Evolutionary conservation across 2,329 filamentous ascomycete species (phyloP), one percentile per base, ranked within the genome.

Genomic region (Colletotrichum tropicicola): DNA sequence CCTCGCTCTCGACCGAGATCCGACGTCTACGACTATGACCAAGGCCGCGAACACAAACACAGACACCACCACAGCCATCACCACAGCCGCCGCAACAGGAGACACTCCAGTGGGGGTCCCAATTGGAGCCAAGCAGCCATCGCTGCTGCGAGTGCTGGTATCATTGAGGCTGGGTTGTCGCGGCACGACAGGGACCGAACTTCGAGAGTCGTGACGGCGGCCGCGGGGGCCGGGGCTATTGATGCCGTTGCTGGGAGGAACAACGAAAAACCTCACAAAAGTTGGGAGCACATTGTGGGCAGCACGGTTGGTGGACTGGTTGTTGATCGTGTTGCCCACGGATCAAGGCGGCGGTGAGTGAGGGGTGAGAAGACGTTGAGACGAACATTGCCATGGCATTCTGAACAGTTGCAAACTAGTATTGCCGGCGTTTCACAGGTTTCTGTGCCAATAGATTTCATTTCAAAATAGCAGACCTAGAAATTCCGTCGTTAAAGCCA

Each of bases 91-190:
- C 28, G 37, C 35, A 65, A 51, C 8, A 55, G 61, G 25, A 61
- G 61, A 30, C 41, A 49, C 12, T 65, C 61, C 2, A 47, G 28
- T 17, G 30, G 32, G 2, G 57, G 48, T 3, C 27, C 44, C 0
- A 51, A 61, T 13, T 65, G 57, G 61, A 37, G 28, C 6, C 61
- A 65, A 19, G 49, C 61, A 10, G 61, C 49, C 7, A 47, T 65
- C 13, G 57, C 61, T 10, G 61, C 61, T 23, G 61, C 61, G 1
- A 55, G 57, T 32, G 61, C 61, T 15, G 61, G 61, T 17, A 51
- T 65, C 12, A 54, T 61, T 15, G 61, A 65, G 17, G 61, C 61
- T 0, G 57, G 57, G 0, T 21, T 65, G n/a, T 59, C 57, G 3
- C 32, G 61, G 8, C 27, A 56, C 17, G 61, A 65, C 15, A 39